Conservation (phyloP, 768 basidiomycete genomes). For the Serendipita sp. region DNA sequence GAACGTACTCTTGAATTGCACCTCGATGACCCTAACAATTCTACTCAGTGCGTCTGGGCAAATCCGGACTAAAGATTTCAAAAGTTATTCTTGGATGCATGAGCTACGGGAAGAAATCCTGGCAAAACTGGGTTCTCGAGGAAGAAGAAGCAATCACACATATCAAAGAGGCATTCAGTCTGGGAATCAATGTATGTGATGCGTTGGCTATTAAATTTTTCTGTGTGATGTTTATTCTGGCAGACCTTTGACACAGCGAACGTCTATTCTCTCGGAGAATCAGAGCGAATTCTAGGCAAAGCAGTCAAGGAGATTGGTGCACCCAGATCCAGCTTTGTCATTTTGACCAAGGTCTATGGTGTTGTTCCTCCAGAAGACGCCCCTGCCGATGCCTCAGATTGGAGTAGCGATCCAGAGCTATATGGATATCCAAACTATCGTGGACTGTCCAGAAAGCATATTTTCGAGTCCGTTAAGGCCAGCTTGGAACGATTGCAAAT, state of each 20-base stretch:
- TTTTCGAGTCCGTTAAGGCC: slow-evolving; percentile 39
- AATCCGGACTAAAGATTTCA: slow-evolving; percentile 24
- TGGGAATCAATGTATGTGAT: slow-evolving; percentile 9
- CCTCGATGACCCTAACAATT: neutral
- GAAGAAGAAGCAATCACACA: slow-evolving; percentile 17
- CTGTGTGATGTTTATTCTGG: slow-evolving; percentile 21
- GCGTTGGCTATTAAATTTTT: neutral
- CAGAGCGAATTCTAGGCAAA: slow-evolving; percentile 21
- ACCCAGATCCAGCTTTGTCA: slow-evolving; percentile 32
- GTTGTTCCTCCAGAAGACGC: slow-evolving; percentile 13
- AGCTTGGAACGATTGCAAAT: slow-evolving; percentile 48
- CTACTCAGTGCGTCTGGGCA: slow-evolving; percentile 12
- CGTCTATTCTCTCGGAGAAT: slow-evolving; percentile 22
- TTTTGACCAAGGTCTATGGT: slow-evolving; percentile 29
- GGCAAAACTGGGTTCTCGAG: slow-evolving; percentile 8
- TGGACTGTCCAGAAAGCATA: slow-evolving; percentile 43
- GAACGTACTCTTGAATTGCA: neutral
- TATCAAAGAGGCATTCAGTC: slow-evolving; percentile 12
- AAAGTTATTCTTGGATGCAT: slow-evolving; percentile 24
- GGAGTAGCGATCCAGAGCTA: slow-evolving; percentile 15
- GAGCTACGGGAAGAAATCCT: slow-evolving; percentile 17
- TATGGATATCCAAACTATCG: slow-evolving; percentile 40
- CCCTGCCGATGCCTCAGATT: slow-evolving; percentile 5
- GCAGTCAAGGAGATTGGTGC: slow-evolving; percentile 25
- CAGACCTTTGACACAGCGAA: slow-evolving; percentile 14